Evolutionary conservation across 805 yeast genomes (phyloP), one percentile per base, ranked within the genome.

Genomic region (Schizosaccharomyces osmophilus): DNA sequence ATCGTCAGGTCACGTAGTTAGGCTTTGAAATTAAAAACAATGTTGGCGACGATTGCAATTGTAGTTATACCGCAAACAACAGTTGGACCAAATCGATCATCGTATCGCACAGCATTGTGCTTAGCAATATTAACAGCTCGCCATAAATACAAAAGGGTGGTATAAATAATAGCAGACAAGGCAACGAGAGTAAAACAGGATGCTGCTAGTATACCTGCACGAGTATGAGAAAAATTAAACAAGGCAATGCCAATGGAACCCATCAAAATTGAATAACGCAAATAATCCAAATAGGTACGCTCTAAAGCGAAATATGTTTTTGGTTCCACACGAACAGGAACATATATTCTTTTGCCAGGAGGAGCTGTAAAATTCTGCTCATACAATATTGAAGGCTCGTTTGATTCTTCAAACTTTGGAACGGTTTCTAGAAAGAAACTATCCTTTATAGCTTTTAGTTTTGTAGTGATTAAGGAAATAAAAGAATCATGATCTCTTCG

Each of bases 271-370:
- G 93, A 86, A 66, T 93, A 87, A 51, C 95, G 89, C 62, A 90
- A 74, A 98, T 98, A 93, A 51, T 94, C 81, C 64, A 93, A 76
- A 69, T 83, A 90, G 0, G 98, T 93, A 74, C 98, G 82, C 72
- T 93, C 98, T 29, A 95, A 87, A 5, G 98, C 98, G 73, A 93
- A 93, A 71, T 93, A 93, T n/a, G 93, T 98, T 74, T 93, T 93
- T 63, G 98, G 98, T 73, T 93, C 98, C 45, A 93, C 89, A 68
- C 98, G 80, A 48, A 93, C 94, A 2, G 97, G 98, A 8, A 93
- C 93, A 68, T 88, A 81, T 63, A 93, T 86, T 57, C 79, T 78
- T 72, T 88, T 89, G 1, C 97, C 98, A 54, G 85, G 82, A 26
- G 98, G 97, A 3, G 67, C 65, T 26, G 61, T 60, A 59, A 62